Base-by-base conservation (phyloP, 148 eudicot genomes). In the Arbutus unedo region DNA sequence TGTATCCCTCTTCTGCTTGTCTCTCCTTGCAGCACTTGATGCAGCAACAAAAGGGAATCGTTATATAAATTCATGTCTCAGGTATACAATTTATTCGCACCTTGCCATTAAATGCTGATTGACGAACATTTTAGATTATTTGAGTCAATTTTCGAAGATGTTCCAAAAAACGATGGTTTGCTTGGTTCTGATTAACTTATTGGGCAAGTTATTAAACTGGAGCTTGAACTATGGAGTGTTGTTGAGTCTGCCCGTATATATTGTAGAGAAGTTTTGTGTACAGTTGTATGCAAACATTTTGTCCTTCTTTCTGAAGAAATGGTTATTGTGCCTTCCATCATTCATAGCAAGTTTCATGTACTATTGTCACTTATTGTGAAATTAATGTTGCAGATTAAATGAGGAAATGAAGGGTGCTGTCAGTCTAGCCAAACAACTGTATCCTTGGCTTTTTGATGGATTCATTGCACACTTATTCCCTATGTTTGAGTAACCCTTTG, bases 21-120 rank as follows among this genome's bases (percentile, higher is more conserved):
- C 38, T 83, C 48, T 50, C 43, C n/a, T 77, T 88, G 86, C 92
- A 95, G 98, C 92, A 78, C 93, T 96, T 85, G 98, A 94, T 85
- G 92, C 98, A 77, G 91, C 98, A 21, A 87, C 98, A 45, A 91
- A 93, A 88, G 98, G 98, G 77, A 96, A 96, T 82, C 92, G 91
- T 16, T 93, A 91, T 80, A 96, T 96, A 85, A 93, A 92, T 78
- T 96, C 98, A 64, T 96, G 98, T 85, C 90, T 92, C 81, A 93
- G 98, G 98, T 96, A 89, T 76, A 48, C 79, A 41, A 38, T 25
- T 72, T 54, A 72, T 53, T 60, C 25, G n/a, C 9, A 78, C 74
- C 76, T 73, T 49, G 54, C 62, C 70, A 50, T n/a, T 75, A 76
- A 23, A 21, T 25, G 19, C 18, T 53, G 79, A 51, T 76, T 19